phyloP scores from a whole-genome alignment of 139 green algal species.

The Chloropicon primus region DNA sequence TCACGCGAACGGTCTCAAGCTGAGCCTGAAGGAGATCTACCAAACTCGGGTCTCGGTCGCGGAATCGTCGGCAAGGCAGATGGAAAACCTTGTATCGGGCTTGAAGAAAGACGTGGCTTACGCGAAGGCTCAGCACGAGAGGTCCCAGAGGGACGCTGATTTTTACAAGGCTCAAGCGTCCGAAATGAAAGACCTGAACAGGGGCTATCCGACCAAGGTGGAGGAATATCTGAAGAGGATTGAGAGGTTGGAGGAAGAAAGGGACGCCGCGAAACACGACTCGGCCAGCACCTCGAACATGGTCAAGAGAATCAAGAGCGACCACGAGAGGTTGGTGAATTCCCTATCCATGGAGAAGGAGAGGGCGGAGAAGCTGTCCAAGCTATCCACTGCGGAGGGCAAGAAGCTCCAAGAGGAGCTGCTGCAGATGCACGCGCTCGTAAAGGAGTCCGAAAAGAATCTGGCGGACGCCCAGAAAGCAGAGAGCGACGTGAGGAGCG shows the following conservation, averaged over 20 bases:
- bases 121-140: background rate
- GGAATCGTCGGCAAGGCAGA: background rate
- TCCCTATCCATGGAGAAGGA: background rate
- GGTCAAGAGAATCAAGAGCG: background rate
- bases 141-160: background rate
- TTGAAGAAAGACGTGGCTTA: background rate
- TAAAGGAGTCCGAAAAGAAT: background rate
- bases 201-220: background rate
- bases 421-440: background rate
- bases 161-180: background rate
- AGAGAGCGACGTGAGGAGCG: background rate
- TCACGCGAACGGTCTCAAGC: background rate
- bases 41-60: background rate
- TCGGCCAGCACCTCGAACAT: background rate
- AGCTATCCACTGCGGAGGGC: background rate
- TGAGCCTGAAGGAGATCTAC: background rate
- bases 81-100: background rate
- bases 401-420: background rate
- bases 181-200: background rate
- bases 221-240: background rate
- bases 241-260: background rate
- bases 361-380: background rate
- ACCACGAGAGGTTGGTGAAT: background rate
- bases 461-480: background rate
- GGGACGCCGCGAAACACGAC: background rate